Conservation (phyloP, 2,329 filamentous ascomycete genomes). For the Aspergillus ochraceus region DNA sequence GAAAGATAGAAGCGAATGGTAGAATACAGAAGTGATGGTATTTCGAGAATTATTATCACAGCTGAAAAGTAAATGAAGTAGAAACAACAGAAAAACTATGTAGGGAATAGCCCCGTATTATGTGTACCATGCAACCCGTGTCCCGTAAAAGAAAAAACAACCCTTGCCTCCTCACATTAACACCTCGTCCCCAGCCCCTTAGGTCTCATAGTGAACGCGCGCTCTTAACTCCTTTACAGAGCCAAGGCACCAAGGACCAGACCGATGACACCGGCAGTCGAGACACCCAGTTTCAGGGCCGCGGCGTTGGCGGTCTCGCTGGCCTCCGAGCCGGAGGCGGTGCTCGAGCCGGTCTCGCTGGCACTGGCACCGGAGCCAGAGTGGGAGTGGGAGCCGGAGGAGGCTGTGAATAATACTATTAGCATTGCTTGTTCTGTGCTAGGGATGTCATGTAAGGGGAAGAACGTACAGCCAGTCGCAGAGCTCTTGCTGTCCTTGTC, state of each 20-base stretch:
- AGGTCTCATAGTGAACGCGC: neutral
- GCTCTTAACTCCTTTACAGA: conserved; percentile 28
- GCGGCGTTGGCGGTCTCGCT: conserved; percentile 32
- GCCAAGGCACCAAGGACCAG: conserved; percentile 38
- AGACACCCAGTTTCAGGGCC: conserved; percentile 32
- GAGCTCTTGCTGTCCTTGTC: conserved; percentile 10
- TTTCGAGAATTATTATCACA: conserved; percentile 10
- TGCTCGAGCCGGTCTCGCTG: conserved; percentile 9
- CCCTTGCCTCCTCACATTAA: conserved; percentile 7
- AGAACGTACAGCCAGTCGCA: conserved; percentile 7
- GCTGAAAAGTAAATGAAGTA: conserved; percentile 2
- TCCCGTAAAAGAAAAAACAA: conserved; percentile 1
- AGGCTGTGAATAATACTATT: neutral
- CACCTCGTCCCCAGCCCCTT: neutral
- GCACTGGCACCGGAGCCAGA: conserved; percentile 14
- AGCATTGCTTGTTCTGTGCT: neutral
- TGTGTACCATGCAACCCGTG: neutral
- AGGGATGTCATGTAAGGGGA: neutral
- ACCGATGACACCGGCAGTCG: conserved; percentile 35
- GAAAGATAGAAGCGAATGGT: neutral
- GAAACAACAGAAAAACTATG: conserved; percentile 7
- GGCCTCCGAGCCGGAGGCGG: conserved; percentile 13
- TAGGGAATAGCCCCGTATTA: neutral
- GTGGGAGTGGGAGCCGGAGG: too few species aligned
- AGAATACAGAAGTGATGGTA: neutral